phyloP scores from a whole-genome alignment of 139 green algal genomes.

The Edaphochlamys debaryana region DNA sequence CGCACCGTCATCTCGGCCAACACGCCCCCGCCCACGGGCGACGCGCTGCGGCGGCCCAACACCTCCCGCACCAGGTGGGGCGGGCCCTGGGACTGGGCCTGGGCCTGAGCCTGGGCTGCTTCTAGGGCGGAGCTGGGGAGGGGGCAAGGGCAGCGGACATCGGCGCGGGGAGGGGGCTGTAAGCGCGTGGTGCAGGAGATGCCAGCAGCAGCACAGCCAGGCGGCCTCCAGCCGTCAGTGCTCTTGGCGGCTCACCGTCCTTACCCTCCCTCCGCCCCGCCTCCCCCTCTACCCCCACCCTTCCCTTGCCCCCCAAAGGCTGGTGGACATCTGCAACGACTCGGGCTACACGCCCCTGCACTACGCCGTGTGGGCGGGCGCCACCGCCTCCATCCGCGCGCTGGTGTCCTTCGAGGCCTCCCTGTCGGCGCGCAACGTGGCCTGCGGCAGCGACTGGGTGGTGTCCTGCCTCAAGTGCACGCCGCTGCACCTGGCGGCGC shows the following conservation, averaged over 20 bases:
- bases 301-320: background rate
- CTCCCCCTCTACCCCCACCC: background rate
- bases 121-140: too few relatives aligned
- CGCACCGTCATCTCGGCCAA: slow-evolving; percentile 31
- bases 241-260: too few relatives aligned
- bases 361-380: slow-evolving; percentile 55
- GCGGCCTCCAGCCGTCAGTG: too few relatives aligned
- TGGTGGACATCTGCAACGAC: slow-evolving; percentile 49
- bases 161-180: too few relatives aligned
- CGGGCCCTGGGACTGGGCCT: too few relatives aligned
- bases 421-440: slow-evolving; percentile 45
- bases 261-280: too few relatives aligned
- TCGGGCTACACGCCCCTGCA: slow-evolving; percentile 53
- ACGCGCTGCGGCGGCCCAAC: slow-evolving; percentile 27
- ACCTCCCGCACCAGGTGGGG: slow-evolving; percentile 6
- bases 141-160: too few relatives aligned
- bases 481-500: slow-evolving; percentile 57
- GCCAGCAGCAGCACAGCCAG: too few relatives aligned
- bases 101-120: too few relatives aligned
- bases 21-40: background rate
- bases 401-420: slow-evolving; percentile 49
- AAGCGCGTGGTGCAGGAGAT: too few relatives aligned
- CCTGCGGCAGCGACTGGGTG: slow-evolving; percentile 36
- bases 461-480: slow-evolving; percentile 29
- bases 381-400: slow-evolving; percentile 37